Conservation (phyloP, 192 early-diverging fungal genomes). For the Backusella circina region DNA sequence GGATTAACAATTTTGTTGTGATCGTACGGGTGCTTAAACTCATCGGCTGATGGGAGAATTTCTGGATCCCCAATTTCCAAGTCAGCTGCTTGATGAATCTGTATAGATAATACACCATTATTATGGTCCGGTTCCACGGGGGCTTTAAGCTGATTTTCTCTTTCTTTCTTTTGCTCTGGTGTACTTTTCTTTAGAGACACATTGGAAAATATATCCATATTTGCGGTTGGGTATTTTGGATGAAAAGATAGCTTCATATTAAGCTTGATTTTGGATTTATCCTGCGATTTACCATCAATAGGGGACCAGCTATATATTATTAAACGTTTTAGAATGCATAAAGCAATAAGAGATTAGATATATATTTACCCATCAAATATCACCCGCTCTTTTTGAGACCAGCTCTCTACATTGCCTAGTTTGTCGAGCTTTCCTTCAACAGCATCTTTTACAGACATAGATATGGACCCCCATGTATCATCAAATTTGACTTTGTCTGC, state of each 20-base stretch:
- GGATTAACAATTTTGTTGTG: slow-evolving; percentile 16
- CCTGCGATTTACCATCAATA: slow-evolving; percentile 21
- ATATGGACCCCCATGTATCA: slow-evolving; percentile 18
- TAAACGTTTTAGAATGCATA: neutral
- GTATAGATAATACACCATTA: slow-evolving; percentile 3
- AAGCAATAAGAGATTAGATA: neutral
- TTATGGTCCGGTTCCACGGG: neutral
- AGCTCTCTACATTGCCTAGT: slow-evolving; percentile 15
- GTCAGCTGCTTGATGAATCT: slow-evolving; percentile 19
- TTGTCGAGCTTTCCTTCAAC: slow-evolving; percentile 12
- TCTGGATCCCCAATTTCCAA: slow-evolving; percentile 24
- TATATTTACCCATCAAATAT: slow-evolving; percentile 26
- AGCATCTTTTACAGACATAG: slow-evolving; percentile 13
- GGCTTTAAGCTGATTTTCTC: neutral
- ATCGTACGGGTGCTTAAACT: slow-evolving; percentile 20
- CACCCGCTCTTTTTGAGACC: slow-evolving; percentile 13
- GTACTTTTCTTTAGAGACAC: neutral
- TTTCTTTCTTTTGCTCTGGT: neutral
- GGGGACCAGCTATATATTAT: slow-evolving; percentile 15
- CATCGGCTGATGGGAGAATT: neutral
- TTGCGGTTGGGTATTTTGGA: slow-evolving; percentile 24
- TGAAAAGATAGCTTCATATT: slow-evolving; percentile 24
- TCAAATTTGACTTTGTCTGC: slow-evolving; percentile 28
- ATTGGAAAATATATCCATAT: neutral
- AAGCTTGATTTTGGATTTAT: slow-evolving; percentile 22